Percentiles rank a stretch among this genome's conserved stretches.
phyloP scores from a whole-genome alignment of 306 rosid genomes.

The Sophora flavescens region DNA sequence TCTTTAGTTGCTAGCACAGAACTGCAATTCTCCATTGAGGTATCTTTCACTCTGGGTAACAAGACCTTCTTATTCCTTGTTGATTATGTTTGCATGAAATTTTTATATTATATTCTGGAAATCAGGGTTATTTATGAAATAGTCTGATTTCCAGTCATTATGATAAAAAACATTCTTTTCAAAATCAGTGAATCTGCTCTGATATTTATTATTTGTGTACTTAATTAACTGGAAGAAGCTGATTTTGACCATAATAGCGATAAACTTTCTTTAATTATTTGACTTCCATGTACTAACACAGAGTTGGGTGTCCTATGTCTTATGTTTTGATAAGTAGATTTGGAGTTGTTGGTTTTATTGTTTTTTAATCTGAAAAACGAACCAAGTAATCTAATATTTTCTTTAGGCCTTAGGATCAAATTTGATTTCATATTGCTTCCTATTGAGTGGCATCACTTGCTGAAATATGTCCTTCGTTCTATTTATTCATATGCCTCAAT shows the following conservation, averaged over 20 bases:
- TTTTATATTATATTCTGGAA: constrained; percentile 19
- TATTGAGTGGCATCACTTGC: constrained; percentile 19
- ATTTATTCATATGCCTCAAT: constrained; percentile 36
- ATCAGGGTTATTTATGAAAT: neutral
- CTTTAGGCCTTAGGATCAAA: constrained; percentile 28
- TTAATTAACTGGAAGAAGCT: constrained; percentile 13
- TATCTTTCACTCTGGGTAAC: constrained; percentile 42
- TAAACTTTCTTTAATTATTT: constrained; percentile 5
- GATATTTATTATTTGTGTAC: neutral
- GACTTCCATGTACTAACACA: constrained; percentile 6
- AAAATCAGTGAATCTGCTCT: constrained; percentile 17
- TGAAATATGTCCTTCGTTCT: constrained; percentile 34
- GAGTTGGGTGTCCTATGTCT: constrained; percentile 16
- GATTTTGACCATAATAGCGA: constrained; percentile 24
- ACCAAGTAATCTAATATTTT: constrained; percentile 16
- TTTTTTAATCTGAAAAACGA: constrained; percentile 25
- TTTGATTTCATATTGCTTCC: constrained; percentile 39
- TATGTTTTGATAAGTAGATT: neutral
- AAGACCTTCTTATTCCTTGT: constrained; percentile 32
- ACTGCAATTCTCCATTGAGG: constrained; percentile 88
- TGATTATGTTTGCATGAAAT: constrained; percentile 20
- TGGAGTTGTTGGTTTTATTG: constrained; percentile 24
- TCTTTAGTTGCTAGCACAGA: constrained; percentile 73
- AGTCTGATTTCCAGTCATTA: constrained; percentile 1
- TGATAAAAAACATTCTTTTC: neutral